Percentiles rank a stretch among this genome's conserved stretches.
Conservation (phyloP, 2,329 filamentous ascomycete genomes). For the Fusarium bulbicola region DNA sequence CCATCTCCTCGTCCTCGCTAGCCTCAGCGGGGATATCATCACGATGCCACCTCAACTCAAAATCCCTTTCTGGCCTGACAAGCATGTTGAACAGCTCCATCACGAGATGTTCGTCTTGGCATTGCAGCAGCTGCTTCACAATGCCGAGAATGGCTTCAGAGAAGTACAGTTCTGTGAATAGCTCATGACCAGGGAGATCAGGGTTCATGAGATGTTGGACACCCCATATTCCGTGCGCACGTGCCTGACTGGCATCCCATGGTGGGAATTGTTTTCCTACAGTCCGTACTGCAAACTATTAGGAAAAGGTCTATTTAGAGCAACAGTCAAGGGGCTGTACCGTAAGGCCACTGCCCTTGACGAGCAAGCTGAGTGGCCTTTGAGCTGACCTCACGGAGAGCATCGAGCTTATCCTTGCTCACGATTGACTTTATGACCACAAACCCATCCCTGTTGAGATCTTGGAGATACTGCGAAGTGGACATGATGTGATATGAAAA, state of each 20-base stretch:
- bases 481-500: conserved; percentile 21
- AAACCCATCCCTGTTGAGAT: conserved; percentile 77
- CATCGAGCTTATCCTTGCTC: conserved; percentile 60
- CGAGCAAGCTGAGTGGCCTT: conserved; percentile 70
- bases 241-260: conserved; percentile 70
- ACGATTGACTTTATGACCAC: conserved; percentile 76
- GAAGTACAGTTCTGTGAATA: conserved; percentile 79
- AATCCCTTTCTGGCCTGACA: conserved; percentile 75
- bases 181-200: conserved; percentile 65
- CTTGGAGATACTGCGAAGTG: conserved; percentile 46
- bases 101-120: conserved; percentile 70
- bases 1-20: conserved; percentile 71
- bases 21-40: conserved; percentile 81
- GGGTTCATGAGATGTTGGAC: conserved; percentile 88
- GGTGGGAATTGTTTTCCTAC: conserved; percentile 88
- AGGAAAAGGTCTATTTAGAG: conserved; percentile 60
- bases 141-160: conserved; percentile 68
- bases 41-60: conserved; percentile 83
- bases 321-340: conserved; percentile 58
- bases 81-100: conserved; percentile 92
- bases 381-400: conserved; percentile 68
- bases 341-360: conserved; percentile 78
- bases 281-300: background rate
- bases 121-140: conserved; percentile 70
- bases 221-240: conserved; percentile 80